Conservation (phyloP, 306 rosid species). For the Castanea crenata region DNA sequence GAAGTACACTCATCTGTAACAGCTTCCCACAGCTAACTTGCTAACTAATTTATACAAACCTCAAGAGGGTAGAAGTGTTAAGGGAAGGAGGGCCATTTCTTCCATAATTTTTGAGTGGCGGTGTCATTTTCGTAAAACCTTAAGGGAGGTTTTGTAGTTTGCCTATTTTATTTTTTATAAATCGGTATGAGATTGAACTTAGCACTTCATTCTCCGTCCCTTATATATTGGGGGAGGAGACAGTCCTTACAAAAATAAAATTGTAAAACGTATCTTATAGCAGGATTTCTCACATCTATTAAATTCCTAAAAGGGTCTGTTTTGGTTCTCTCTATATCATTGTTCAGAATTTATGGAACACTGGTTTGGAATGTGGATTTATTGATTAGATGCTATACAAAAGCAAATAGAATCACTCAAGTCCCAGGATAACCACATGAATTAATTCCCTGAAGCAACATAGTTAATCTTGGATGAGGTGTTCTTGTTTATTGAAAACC, state of each 20-base stretch:
- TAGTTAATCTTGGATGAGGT: not conserved
- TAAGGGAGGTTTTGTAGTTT: too few relatives aligned
- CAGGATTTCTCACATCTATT: too few relatives aligned
- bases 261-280: not conserved
- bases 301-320: too few relatives aligned
- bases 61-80: too few relatives aligned
- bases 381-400: not conserved
- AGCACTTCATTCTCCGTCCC: not conserved
- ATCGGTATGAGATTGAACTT: not conserved
- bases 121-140: too few relatives aligned
- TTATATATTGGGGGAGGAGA: not conserved
- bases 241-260: not conserved
- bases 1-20: too few relatives aligned
- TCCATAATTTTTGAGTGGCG: too few relatives aligned
- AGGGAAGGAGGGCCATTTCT: too few relatives aligned
- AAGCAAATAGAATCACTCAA: not conserved
- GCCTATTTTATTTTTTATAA: not conserved
- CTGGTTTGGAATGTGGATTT: not conserved
- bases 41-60: too few relatives aligned
- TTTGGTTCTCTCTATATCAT: not conserved
- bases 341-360: not conserved
- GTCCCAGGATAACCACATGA: not conserved
- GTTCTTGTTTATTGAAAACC: not conserved
- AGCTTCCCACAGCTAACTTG: too few relatives aligned
- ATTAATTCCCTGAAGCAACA: not conserved